phyloP scores from a whole-genome alignment of 768 basidiomycete species.

The Boletus speciosus region DNA sequence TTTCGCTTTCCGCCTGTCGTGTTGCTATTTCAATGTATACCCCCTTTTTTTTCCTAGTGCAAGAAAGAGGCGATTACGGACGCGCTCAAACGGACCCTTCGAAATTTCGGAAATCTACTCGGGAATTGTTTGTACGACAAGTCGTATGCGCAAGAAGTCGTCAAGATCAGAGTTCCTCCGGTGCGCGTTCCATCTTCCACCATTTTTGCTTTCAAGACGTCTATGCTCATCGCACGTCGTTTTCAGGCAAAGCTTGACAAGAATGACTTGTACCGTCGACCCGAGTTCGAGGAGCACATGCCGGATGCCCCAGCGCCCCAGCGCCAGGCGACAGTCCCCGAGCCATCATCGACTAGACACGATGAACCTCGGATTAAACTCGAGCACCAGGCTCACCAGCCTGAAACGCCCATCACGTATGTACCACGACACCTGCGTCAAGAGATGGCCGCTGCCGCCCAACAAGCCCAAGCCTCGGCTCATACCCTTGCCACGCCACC shows the following conservation, averaged over 20 bases:
- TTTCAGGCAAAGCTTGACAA: conserved; percentile 57
- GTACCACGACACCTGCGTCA: conserved; percentile 41
- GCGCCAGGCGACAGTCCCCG: background rate
- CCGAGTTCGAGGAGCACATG: conserved; percentile 58
- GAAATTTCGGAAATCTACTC: conserved; percentile 90
- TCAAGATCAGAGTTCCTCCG: conserved; percentile 80
- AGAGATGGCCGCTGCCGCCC: conserved; percentile 13
- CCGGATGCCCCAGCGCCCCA: conserved; percentile 17
- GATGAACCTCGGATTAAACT: conserved; percentile 15
- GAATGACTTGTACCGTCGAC: conserved; percentile 62
- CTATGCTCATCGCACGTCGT: background rate
- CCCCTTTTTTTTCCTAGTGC: conserved; percentile 50
- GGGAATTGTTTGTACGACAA: conserved; percentile 99
- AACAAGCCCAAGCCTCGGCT: background rate
- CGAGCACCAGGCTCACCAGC: conserved; percentile 9
- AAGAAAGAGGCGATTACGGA: conserved; percentile 99
- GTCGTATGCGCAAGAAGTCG: conserved; percentile 74
- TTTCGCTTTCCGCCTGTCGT: background rate
- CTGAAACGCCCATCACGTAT: conserved; percentile 29
- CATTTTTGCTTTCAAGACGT: background rate
- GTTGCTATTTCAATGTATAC: conserved; percentile 1
- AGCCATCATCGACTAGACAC: background rate
- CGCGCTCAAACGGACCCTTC: conserved; percentile 83
- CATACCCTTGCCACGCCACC: background rate
- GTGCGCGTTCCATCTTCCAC: conserved; percentile 43